Base-by-base conservation (phyloP, 805 yeast species). In the Saccharomycopsis fodiens region DNA sequence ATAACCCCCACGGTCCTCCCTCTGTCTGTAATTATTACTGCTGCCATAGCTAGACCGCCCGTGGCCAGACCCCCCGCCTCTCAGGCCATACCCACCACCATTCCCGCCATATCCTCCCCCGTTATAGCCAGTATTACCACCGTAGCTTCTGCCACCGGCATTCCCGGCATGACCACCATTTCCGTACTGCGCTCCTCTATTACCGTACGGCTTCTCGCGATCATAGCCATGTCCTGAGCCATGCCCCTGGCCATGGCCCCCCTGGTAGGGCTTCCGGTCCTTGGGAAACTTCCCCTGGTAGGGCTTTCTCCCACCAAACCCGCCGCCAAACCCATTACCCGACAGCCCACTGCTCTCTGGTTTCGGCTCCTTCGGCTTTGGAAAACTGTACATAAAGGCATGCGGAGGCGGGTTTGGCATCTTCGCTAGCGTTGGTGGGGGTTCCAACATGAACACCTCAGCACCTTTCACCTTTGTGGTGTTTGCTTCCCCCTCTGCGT, bases 381-480 rank as follows among this genome's bases (percentile, higher is more conserved):
- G n/a, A n/a, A n/a, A n/a, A n/a, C n/a, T n/a, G n/a, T n/a, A n/a
- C n/a, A n/a, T n/a, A n/a, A 46, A 41, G 8, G 44, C 44, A 41
- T 51, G 46, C 13, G 53, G 51, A 2, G 53, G 53, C 10, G 53
- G 53, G 30, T 50, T 46, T 3, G 53, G 53, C 51, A 50, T 40
- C 7, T 25, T n/a, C 8, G 44, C 34, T 21, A 50, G 30, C 10
- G 48, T 34, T 25, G 41, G 42, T 6, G 53, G 53, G 3, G 53
- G 47, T 20, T 41, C 47, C 10, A 47, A 29, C 17, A n/a, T 21
- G 12, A 37, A 13, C 15, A 25, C 21, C 32, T 42, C 41, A 5
- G 30, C 25, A 3, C 32, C 35, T 10, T 30, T 27, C 8, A 38
- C 31, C 5, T 44, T 17, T 13, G 25, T 35, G 16, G 23, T 12